Evolutionary conservation across 2,329 filamentous ascomycete species (phyloP), one percentile per base, ranked within the genome.

Genomic region (Aspergillus ustus): DNA sequence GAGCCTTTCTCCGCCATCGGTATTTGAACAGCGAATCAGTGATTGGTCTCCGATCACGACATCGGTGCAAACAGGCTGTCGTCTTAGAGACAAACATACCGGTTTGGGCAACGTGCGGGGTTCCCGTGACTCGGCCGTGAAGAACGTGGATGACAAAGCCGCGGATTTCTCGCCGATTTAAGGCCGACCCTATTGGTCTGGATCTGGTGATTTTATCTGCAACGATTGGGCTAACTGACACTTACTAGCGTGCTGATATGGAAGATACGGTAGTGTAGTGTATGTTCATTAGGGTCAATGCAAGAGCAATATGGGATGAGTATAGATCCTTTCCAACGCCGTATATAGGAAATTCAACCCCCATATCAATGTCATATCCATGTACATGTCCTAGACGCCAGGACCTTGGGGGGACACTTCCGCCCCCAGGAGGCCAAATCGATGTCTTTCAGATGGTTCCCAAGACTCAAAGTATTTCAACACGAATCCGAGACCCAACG

Each of bases 11-110:
- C 74, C 72, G 72, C 73, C 73, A 70, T 75, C 69, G 71, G 73
- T 71, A 69, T 74, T 72, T 69, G 72, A 76, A 74, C 71, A 73
- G 67, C 72, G 65, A 59, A 25, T 20, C 52, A 62, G 54, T 77
- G 63, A 80, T 80, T 80, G 77, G 77, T 59, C 59, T 60, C 48
- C 66, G 77, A 80, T 79, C 77, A 79, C 78, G 78, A 79, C 77
- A 80, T 80, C 77, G 75, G 71, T 77, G 75, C 72, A 74, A 76
- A 75, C 70, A 53, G 46, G 22, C 15, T 22, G 40, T 19, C 29
- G 43, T 31, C 37, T 53, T n/a, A 1, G 3, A 56, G 69, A 67
- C 74, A 76, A 76, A 76, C 73, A 60, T 67, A 20, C 73, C 66
- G 4, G 9, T 65, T 73, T 52, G 46, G 67, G 69, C 11, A 51